Evolutionary conservation across 2,329 filamentous ascomycete genomes (phyloP).

Genomic region (Lachnellula arida): DNA sequence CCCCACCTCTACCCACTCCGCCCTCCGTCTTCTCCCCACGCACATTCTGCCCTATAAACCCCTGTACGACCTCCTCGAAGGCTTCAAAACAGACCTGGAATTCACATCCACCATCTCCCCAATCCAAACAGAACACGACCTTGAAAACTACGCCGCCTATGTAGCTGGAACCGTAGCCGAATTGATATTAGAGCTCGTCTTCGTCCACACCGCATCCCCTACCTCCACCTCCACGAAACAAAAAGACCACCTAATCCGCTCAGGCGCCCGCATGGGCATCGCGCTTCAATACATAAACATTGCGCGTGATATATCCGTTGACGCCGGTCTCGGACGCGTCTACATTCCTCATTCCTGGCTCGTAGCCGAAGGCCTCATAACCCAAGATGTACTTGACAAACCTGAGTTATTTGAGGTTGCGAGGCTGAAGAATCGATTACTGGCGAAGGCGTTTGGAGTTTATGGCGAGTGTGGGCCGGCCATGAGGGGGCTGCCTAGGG

Average conservation of each 20-base stretch:
- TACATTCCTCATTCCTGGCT: conserved; percentile 66
- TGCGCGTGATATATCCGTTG: conserved; percentile 65
- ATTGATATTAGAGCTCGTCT: conserved; percentile 62
- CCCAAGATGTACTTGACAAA: conserved; percentile 48
- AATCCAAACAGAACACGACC: conserved; percentile 52
- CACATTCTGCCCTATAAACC: conserved; percentile 52
- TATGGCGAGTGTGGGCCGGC: conserved; percentile 51
- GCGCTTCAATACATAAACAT: conserved; percentile 77
- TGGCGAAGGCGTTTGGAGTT: conserved; percentile 56
- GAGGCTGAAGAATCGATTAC: conserved; percentile 46
- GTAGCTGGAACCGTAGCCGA: conserved; percentile 71
- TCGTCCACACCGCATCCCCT: conserved; percentile 43
- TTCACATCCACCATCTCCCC: conserved; percentile 44
- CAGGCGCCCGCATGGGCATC: conserved; percentile 63
- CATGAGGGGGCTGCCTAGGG: conserved; percentile 56
- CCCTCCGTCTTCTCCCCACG: conserved; percentile 55
- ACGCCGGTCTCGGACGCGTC: conserved; percentile 60
- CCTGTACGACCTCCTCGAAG: conserved; percentile 59
- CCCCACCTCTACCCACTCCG: conserved; percentile 33
- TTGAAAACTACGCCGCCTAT: conserved; percentile 59
- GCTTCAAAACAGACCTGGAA: conserved; percentile 63
- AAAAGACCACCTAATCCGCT: conserved; percentile 43
- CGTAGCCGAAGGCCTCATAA: conserved; percentile 48
- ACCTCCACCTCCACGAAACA: conserved; percentile 22
- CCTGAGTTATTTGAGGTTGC: conserved; percentile 45